phyloP scores from a whole-genome alignment of 2,329 filamentous ascomycete genomes.

The Amauroascus niger region DNA sequence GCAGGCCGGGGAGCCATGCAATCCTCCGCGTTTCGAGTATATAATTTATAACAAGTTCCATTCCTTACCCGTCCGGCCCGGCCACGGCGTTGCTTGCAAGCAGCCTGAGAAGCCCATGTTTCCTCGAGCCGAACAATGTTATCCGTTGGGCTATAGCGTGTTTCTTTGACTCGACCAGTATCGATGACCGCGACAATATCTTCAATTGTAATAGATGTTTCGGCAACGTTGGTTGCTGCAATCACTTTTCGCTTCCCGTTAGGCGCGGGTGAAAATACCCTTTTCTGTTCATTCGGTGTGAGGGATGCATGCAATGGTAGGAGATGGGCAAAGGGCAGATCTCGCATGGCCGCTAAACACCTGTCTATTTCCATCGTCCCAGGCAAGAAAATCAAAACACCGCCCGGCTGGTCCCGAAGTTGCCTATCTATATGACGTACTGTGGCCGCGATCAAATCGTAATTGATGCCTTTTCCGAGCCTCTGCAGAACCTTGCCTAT shows the following conservation, averaged over 20 bases:
- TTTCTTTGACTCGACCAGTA: slow-evolving; percentile 91
- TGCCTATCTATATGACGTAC: slow-evolving; percentile 73
- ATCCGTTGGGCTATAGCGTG: slow-evolving; percentile 79
- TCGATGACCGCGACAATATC: slow-evolving; percentile 95
- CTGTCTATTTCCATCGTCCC: slow-evolving; percentile 86
- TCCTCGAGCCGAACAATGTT: slow-evolving; percentile 94
- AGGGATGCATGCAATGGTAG: slow-evolving; percentile 88
- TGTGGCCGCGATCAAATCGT: slow-evolving; percentile 70
- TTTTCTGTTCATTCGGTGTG: slow-evolving; percentile 75
- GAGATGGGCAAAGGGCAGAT: slow-evolving; percentile 60
- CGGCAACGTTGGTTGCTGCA: slow-evolving; percentile 90
- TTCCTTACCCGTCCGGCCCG: slow-evolving; percentile 87
- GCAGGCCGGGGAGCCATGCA: slow-evolving; percentile 83
- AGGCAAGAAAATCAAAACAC: slow-evolving; percentile 90
- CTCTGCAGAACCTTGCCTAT: slow-evolving; percentile 63
- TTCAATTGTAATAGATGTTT: slow-evolving; percentile 97
- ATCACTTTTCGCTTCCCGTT: slow-evolving; percentile 80
- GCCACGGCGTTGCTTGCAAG: slow-evolving; percentile 87
- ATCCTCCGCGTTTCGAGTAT: slow-evolving; percentile 70
- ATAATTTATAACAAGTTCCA: slow-evolving; percentile 91
- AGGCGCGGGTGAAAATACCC: slow-evolving; percentile 70
- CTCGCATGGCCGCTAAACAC: slow-evolving; percentile 58
- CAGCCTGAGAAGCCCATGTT: slow-evolving; percentile 87
- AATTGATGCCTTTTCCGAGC: slow-evolving; percentile 79
- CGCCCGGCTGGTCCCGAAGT: slow-evolving; percentile 63